These are phyloP conservation scores for Aureobasidium vineae DNA, from an alignment of 2,329 filamentous ascomycete species.

Conservation along the genomic window DNA sequence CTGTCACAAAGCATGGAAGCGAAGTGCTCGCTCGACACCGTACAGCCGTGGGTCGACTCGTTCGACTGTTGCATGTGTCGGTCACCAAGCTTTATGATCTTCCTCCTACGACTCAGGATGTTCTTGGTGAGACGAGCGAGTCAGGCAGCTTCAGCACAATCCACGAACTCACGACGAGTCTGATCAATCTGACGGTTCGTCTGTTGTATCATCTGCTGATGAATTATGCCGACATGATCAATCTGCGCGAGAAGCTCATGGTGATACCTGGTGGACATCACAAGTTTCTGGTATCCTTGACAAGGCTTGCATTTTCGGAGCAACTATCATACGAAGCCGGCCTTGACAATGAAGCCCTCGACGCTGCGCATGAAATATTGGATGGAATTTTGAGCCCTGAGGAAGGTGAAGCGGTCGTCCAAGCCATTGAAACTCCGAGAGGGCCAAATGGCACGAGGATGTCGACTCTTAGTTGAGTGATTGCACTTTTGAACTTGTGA, in stretches of 20 bases:
- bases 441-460: slow-evolving; percentile 26
- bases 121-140: not conserved
- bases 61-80: slow-evolving; percentile 72
- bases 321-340: slow-evolving; percentile 72
- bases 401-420: slow-evolving; percentile 61
- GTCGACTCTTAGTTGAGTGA: not conserved
- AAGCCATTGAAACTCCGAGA: slow-evolving; percentile 45
- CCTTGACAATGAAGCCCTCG: slow-evolving; percentile 73
- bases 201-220: slow-evolving; percentile 59
- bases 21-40: slow-evolving; percentile 66
- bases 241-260: slow-evolving; percentile 70
- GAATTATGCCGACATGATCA: slow-evolving; percentile 56
- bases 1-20: slow-evolving; percentile 61
- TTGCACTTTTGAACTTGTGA: not conserved
- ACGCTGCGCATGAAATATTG: slow-evolving; percentile 77
- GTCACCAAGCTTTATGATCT: slow-evolving; percentile 58
- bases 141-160: slow-evolving; percentile 33
- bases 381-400: slow-evolving; percentile 80
- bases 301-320: slow-evolving; percentile 81
- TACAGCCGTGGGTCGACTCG: slow-evolving; percentile 69
- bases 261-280: slow-evolving; percentile 71
- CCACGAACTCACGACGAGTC: slow-evolving; percentile 45
- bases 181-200: slow-evolving; percentile 61
- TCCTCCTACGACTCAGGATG: slow-evolving; percentile 38
- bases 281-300: slow-evolving; percentile 77